These are phyloP conservation scores for Entomortierella lignicola DNA, from an alignment of 192 early-diverging fungal species.

Conservation along the genomic window DNA sequence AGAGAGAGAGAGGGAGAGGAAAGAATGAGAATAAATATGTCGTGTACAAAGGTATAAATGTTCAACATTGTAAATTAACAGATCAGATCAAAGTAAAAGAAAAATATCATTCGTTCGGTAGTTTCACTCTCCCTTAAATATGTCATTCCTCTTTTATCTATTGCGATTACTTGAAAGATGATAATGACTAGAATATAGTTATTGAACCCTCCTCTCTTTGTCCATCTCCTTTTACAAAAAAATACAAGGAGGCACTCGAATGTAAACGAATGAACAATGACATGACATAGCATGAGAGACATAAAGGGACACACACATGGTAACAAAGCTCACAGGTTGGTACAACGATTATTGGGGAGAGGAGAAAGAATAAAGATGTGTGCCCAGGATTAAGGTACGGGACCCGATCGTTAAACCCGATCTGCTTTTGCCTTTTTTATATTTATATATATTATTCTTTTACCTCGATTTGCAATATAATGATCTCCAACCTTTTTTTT, in stretches of 20 bases:
- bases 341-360: not conserved
- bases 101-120: no score
- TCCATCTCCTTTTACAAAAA: not conserved
- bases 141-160: not conserved
- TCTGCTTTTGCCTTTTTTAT: not conserved
- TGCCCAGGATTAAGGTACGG: not conserved
- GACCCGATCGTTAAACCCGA: not conserved
- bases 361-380: not conserved
- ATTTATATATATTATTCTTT: not conserved
- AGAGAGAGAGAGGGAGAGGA: not conserved
- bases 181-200: no score
- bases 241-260: not conserved
- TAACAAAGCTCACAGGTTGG: not conserved
- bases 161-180: no score
- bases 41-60: not conserved
- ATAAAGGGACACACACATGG: conserved; percentile 1
- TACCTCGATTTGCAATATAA: not conserved
- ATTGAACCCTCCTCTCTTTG: no score
- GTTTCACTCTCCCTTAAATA: no score
- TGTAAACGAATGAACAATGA: not conserved
- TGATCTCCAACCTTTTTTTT: no score
- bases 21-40: not conserved
- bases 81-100: no score
- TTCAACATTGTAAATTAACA: no score
- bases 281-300: no score